phyloP scores from a whole-genome alignment of 2,329 filamentous ascomycete species.

The Eutypa lata region DNA sequence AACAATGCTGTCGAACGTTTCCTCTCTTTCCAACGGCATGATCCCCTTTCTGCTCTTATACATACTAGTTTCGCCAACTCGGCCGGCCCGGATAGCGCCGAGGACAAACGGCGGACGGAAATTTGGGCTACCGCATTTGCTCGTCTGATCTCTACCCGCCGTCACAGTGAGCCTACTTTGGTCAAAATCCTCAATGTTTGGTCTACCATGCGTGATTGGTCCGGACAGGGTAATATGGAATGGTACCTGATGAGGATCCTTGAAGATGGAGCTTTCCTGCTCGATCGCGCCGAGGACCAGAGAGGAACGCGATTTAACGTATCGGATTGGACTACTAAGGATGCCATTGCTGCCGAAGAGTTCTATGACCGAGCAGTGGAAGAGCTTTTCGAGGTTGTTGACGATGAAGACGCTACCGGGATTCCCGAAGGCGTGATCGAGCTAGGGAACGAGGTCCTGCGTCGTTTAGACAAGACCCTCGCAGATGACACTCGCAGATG shows the following conservation, averaged over 20 bases:
- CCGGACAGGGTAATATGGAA: constrained; percentile 84
- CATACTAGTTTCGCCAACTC: constrained; percentile 89
- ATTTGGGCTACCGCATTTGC: constrained; percentile 89
- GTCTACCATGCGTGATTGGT: constrained; percentile 85
- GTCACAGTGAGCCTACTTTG: constrained; percentile 73
- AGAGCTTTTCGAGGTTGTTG: constrained; percentile 79
- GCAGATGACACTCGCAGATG: constrained; percentile 76
- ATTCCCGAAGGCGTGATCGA: constrained; percentile 84
- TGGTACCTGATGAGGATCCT: constrained; percentile 93
- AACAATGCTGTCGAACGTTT: constrained; percentile 75
- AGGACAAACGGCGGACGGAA: constrained; percentile 75
- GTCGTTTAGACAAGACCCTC: constrained; percentile 69
- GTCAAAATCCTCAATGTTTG: constrained; percentile 84
- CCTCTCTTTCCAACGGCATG: constrained; percentile 83
- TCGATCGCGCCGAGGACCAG: constrained; percentile 81
- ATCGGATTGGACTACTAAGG: constrained; percentile 70
- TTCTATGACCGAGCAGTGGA: constrained; percentile 84
- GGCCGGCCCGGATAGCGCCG: constrained; percentile 74
- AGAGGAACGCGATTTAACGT: constrained; percentile 68
- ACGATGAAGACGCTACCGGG: constrained; percentile 78
- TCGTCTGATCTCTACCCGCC: constrained; percentile 61
- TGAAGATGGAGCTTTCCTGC: constrained; percentile 85
- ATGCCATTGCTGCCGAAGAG: constrained; percentile 78
- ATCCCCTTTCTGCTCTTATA: constrained; percentile 79
- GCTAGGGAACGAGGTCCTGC: constrained; percentile 78